Conservation (phyloP, 116 monocot genomes). For the Iris pallida region DNA sequence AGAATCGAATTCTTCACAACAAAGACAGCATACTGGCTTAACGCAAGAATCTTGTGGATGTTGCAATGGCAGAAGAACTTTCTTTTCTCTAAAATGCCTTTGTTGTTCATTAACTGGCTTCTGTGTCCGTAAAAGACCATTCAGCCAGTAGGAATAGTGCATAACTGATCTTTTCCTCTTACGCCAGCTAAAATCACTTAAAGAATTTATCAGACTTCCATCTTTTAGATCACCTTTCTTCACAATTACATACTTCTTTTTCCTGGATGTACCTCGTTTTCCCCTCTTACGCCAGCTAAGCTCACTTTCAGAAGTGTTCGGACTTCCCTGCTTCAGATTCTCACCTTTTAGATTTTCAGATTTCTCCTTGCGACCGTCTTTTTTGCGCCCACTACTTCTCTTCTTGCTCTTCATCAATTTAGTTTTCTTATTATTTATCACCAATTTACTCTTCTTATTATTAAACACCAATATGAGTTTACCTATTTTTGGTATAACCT, state of each 20-base stretch:
- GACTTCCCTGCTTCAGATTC: neutral
- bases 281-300: constrained; percentile 35
- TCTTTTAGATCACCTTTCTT: constrained; percentile 20
- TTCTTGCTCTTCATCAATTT: constrained; percentile 8
- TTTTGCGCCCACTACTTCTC: constrained; percentile 13
- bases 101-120: constrained; percentile 45
- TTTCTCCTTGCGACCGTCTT: constrained; percentile 8
- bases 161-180: constrained; percentile 61
- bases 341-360: neutral
- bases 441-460: too few species aligned
- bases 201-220: neutral
- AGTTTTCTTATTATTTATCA: neutral
- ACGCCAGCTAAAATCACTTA: constrained; percentile 22
- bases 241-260: too few species aligned
- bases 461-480: too few species aligned
- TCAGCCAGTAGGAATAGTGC: constrained; percentile 65
- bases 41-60: constrained; percentile 5
- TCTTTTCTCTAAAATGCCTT: constrained; percentile 50
- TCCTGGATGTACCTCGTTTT: too few species aligned
- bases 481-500: too few species aligned
- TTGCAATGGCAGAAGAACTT: constrained; percentile 45
- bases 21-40: constrained; percentile 53
- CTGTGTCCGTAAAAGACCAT: constrained; percentile 66
- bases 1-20: constrained; percentile 44
- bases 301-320: constrained; percentile 10